Conservation (phyloP, 345 rosid species). For the Eucalyptus brandiana region DNA sequence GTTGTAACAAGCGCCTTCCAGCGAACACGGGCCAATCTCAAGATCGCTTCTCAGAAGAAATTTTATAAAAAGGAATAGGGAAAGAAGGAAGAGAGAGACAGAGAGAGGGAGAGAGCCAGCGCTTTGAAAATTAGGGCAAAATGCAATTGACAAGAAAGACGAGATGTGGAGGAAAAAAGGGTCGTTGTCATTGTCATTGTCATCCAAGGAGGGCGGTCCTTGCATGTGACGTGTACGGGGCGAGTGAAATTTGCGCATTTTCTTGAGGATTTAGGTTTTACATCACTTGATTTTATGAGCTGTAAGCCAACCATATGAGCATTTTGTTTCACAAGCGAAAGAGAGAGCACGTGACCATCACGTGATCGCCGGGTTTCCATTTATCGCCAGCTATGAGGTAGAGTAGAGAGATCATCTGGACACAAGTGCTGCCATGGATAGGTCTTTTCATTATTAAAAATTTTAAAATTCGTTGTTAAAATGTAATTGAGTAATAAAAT, state of each 20-base stretch:
- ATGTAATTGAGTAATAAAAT: background rate
- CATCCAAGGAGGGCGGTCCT: background rate
- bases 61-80: background rate
- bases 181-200: background rate
- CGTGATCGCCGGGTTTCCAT: background rate
- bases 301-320: background rate
- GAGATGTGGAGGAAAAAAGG: background rate
- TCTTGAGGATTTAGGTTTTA: background rate
- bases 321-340: background rate
- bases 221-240: background rate
- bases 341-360: background rate
- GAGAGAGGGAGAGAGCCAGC: background rate
- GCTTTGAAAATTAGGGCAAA: background rate
- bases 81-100: background rate
- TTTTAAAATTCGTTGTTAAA: too few species aligned
- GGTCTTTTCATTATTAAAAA: background rate
- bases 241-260: background rate
- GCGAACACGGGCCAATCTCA: background rate
- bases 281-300: background rate
- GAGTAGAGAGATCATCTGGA: background rate
- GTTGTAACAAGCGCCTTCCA: background rate
- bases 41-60: background rate
- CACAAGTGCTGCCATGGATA: background rate
- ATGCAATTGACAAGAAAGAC: background rate
- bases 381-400: background rate